phyloP scores from a whole-genome alignment of 192 early-diverging fungal species.

The Backusella liffmaniae region DNA sequence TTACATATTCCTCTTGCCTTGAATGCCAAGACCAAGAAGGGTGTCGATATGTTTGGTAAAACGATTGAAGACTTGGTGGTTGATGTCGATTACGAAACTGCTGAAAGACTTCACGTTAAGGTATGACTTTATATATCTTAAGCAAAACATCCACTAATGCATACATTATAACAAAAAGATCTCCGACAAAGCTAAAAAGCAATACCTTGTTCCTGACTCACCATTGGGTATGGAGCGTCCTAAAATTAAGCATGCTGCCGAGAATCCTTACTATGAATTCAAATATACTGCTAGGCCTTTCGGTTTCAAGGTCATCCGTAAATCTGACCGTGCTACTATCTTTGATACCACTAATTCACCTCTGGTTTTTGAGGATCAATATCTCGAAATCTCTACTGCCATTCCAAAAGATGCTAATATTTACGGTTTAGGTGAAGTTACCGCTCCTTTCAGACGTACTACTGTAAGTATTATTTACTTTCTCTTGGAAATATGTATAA shows the following conservation, averaged over 20 bases:
- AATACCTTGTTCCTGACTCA: constrained; percentile 29
- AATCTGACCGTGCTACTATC: constrained; percentile 34
- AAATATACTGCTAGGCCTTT: constrained; percentile 37
- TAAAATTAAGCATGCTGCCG: neutral
- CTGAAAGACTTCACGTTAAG: constrained; percentile 52
- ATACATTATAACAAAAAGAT: constrained; percentile 12
- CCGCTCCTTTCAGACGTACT: constrained; percentile 51
- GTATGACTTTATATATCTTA: constrained; percentile 20
- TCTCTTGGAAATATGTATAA: neutral
- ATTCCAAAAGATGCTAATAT: constrained; percentile 59
- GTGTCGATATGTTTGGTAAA: constrained; percentile 38
- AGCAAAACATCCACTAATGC: neutral
- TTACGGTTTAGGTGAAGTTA: constrained; percentile 66
- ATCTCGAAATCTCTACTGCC: constrained; percentile 59
- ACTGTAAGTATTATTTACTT: constrained; percentile 15
- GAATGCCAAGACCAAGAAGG: neutral
- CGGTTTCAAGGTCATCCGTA: constrained; percentile 41
- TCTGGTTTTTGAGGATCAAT: constrained; percentile 65
- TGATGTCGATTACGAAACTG: constrained; percentile 50
- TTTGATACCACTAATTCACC: constrained; percentile 44
- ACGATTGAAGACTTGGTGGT: constrained; percentile 45
- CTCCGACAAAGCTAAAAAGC: constrained; percentile 16
- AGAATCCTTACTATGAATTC: constrained; percentile 23
- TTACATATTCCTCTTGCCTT: constrained; percentile 19
- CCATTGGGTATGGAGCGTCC: constrained; percentile 26